Evolutionary conservation across 495 filamentous ascomycete genomes (phyloP), one percentile per base, ranked within the genome.

Genomic region (Hypoxylon subgilvum): DNA sequence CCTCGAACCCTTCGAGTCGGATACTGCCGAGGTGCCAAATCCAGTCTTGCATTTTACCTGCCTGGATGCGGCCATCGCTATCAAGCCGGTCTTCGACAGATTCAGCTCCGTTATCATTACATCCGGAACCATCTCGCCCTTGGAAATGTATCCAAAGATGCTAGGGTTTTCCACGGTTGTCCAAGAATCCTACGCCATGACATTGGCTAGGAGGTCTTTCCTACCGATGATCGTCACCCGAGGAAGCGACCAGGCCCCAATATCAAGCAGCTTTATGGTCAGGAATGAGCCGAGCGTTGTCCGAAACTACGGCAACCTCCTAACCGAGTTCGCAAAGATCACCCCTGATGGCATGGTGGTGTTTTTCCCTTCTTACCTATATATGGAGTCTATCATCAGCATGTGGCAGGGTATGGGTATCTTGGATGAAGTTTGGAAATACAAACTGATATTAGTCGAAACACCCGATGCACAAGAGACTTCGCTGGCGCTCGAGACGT

Each of bases 121-220:
- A 4, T 97, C 95, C 0, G 95, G 95, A 14, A 99, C 95, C 2
- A 88, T 99, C 44, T 97, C 94, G 0, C 95, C 95, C 0, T 72
- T 99, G 3, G 95, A 99, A 70, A 97, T 99, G 92, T 99, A 97
- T 69, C 95, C 95, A 0, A 96, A 96, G 65, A 97, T 99, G 94
- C 85, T 99, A 7, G 88, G 87, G 35, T 99, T 99, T 74, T 80
- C 77, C 2, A 88, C 91, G 8, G 92, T 97, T 12, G 86, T 97
- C 23, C 91, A 97, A 68, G 91, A 97, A 69, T 97, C 95, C 1
- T 99, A 97, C 76, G 84, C 82, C 57, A 97, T 99, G 92, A 97
- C 95, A 0, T 84, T 99, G 13, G 93, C 93, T 1, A 83, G 95
- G n/a, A 83, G 88, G 34, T 96, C 93, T 35, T 99, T 99, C 82